Evolutionary conservation across 2,329 filamentous ascomycete species (phyloP).

Genomic region (Alternaria consortialis): DNA sequence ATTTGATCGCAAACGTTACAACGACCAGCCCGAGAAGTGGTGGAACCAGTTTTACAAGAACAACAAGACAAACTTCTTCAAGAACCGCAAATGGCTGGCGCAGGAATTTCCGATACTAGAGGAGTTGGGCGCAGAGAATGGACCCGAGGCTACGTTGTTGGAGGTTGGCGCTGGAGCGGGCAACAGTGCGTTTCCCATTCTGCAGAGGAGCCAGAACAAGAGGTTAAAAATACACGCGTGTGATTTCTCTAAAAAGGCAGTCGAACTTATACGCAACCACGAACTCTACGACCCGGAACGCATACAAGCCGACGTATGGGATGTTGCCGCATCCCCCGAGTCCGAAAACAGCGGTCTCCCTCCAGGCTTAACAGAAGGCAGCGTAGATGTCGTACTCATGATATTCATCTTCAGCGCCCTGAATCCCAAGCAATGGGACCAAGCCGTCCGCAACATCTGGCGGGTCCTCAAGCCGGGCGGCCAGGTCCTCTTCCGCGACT

Average conservation of each 20-base stretch:
- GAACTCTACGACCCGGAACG: slow-evolving; percentile 75
- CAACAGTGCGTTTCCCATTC: slow-evolving; percentile 93
- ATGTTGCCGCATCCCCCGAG: slow-evolving; percentile 66
- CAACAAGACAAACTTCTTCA: slow-evolving; percentile 98
- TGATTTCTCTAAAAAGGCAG: slow-evolving; percentile 94
- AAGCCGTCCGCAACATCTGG: slow-evolving; percentile 82
- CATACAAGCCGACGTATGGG: slow-evolving; percentile 95
- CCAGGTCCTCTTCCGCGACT: slow-evolving; percentile 94
- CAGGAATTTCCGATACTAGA: slow-evolving; percentile 94
- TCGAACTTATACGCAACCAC: slow-evolving; percentile 87
- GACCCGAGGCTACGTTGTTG: slow-evolving; percentile 75
- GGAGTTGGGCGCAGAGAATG: slow-evolving; percentile 74
- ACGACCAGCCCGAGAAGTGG: slow-evolving; percentile 89
- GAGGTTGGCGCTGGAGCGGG: slow-evolving; percentile 96
- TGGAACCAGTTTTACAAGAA: slow-evolving; percentile 99
- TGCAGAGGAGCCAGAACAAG: slow-evolving; percentile 84
- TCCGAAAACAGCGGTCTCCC: slow-evolving; percentile 69
- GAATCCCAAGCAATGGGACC: slow-evolving; percentile 82
- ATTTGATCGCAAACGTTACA: slow-evolving; percentile 93
- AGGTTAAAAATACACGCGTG: slow-evolving; percentile 87
- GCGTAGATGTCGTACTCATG: slow-evolving; percentile 90
- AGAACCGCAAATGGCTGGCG: slow-evolving; percentile 95
- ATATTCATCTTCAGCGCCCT: slow-evolving; percentile 98
- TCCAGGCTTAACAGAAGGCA: slow-evolving; percentile 77
- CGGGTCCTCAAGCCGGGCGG: slow-evolving; percentile 89